A percentile compares a stretch with the other conserved stretches of the same genome.
These are phyloP conservation scores for Rhazya stricta DNA, from an alignment of 257 asterid species.

Conservation along the genomic window DNA sequence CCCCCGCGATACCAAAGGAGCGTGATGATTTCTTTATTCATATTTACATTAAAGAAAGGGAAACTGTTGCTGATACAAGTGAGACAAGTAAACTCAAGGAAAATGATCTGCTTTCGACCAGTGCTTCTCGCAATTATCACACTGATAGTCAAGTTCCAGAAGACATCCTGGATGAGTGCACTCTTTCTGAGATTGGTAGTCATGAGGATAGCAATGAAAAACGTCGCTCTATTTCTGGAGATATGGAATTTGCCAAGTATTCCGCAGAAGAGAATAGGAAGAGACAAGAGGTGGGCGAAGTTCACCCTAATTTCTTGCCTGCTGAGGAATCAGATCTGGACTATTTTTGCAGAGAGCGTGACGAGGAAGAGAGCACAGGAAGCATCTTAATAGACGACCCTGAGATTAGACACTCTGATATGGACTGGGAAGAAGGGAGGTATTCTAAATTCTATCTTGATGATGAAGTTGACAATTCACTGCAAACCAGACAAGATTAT, in stretches of 20 bases:
- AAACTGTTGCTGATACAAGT: slow-evolving; percentile 7
- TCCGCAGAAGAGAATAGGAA: slow-evolving; percentile 15
- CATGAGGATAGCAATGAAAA: slow-evolving; percentile 15
- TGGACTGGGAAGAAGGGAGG: slow-evolving; percentile 49
- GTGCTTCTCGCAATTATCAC: background rate
- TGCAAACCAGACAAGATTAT: slow-evolving; percentile 14
- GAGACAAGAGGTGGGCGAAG: slow-evolving; percentile 7
- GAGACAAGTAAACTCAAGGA: background rate
- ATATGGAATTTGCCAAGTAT: background rate
- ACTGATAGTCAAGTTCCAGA: slow-evolving; percentile 7
- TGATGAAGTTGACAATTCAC: slow-evolving; percentile 23
- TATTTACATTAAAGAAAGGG: slow-evolving; percentile 37
- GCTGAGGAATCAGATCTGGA: slow-evolving; percentile 12
- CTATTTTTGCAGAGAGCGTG: slow-evolving; percentile 9
- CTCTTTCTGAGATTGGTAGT: slow-evolving; percentile 8
- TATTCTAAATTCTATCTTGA: slow-evolving; percentile 30
- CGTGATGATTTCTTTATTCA: slow-evolving; percentile 42
- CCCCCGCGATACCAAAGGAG: slow-evolving; percentile 29
- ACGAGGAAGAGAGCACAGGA: slow-evolving; percentile 15
- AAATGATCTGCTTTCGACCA: background rate
- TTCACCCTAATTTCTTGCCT: slow-evolving; percentile 1
- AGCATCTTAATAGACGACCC: slow-evolving; percentile 19
- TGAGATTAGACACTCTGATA: slow-evolving; percentile 39
- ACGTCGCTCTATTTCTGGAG: slow-evolving; percentile 9
- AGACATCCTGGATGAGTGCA: slow-evolving; percentile 4